Percentiles rank a stretch among this genome's conserved stretches.
Evolutionary conservation across 108 stramenopile species (phyloP).

Genomic region (Nitzschia palea): DNA sequence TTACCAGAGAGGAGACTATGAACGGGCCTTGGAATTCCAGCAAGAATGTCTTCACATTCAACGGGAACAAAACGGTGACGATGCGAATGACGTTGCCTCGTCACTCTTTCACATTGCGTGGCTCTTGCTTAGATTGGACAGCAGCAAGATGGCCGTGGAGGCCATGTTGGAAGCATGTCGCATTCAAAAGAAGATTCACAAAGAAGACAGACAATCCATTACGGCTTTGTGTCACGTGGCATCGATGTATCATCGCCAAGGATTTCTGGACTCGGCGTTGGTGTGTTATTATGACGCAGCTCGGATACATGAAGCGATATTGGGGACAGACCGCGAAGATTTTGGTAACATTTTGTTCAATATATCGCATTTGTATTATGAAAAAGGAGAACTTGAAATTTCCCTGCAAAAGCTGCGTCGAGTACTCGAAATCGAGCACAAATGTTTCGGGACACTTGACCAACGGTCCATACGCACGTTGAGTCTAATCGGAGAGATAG

Average conservation of each 20-base stretch:
- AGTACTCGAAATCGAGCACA: conserved; percentile 40
- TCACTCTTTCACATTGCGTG: conserved; percentile 51
- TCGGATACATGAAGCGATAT: conserved; percentile 32
- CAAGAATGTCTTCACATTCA: conserved; percentile 54
- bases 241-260: conserved; percentile 50
- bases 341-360: conserved; percentile 52
- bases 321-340: conserved; percentile 46
- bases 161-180: conserved; percentile 48
- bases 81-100: conserved; percentile 49
- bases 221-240: conserved; percentile 60
- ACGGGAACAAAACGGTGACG: conserved; percentile 44
- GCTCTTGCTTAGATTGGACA: conserved; percentile 37
- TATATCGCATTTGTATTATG: conserved; percentile 56
- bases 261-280: conserved; percentile 51
- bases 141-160: conserved; percentile 46
- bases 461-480: conserved; percentile 56
- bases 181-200: conserved; percentile 32
- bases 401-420: conserved; percentile 39
- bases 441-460: conserved; percentile 38
- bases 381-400: conserved; percentile 40
- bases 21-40: conserved; percentile 43
- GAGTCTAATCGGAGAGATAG: conserved; percentile 74
- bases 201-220: conserved; percentile 32
- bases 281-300: conserved; percentile 55
- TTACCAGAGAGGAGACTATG: conserved; percentile 43